A percentile compares a stretch with the other conserved stretches of the same genome.
Conservation (phyloP, 768 basidiomycete genomes). For the Cyathus striatus region DNA sequence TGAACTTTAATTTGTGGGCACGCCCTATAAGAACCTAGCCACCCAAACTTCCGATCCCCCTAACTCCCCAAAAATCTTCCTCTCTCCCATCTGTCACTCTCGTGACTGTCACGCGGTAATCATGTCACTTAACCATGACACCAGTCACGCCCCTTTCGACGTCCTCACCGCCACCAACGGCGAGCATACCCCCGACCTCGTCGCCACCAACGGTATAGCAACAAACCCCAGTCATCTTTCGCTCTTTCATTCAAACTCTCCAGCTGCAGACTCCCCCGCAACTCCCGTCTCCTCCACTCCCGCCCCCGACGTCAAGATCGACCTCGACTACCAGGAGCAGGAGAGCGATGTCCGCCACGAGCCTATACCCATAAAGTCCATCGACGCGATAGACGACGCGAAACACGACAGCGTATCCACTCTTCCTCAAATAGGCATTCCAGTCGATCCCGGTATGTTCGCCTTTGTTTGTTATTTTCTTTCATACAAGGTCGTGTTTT, state of each 20-base stretch:
- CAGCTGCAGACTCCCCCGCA: constrained; percentile 48
- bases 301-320: constrained; percentile 55
- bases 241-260: constrained; percentile 27
- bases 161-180: constrained; percentile 29
- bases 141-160: constrained; percentile 35
- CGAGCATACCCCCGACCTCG: constrained; percentile 19
- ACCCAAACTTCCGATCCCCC: constrained; percentile 51
- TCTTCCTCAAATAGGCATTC: constrained; percentile 37
- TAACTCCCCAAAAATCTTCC: constrained; percentile 75
- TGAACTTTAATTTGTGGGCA: constrained; percentile 71
- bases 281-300: constrained; percentile 52
- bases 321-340: constrained; percentile 54
- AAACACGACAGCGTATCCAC: constrained; percentile 38
- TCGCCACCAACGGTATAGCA: constrained; percentile 32
- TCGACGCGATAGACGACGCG: constrained; percentile 29
- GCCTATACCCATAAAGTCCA: constrained; percentile 43
- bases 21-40: constrained; percentile 77
- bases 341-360: constrained; percentile 69
- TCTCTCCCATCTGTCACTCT: constrained; percentile 49
- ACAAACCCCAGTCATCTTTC: constrained; percentile 23
- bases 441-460: constrained; percentile 48
- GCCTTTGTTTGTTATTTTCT: constrained; percentile 13
- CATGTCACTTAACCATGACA: constrained; percentile 59
- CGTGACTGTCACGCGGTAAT: constrained; percentile 74
- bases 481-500: no score